Evolutionary conservation across 31 red algal species (phyloP).

Genomic region (Porphyra umbilicalis): DNA sequence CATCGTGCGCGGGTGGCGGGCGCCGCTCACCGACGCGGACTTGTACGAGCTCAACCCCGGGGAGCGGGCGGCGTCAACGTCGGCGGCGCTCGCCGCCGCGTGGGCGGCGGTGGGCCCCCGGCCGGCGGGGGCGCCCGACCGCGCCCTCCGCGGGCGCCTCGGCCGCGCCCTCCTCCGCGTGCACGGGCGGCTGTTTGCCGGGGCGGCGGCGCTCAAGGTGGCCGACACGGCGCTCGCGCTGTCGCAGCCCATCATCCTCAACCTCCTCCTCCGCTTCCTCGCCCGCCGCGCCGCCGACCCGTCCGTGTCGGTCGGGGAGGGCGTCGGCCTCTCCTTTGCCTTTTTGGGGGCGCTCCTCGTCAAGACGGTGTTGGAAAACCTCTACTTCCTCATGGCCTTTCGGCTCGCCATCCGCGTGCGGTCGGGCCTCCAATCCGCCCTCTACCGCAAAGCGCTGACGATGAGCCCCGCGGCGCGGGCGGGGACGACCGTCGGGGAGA

Average conservation of each 20-base stretch:
- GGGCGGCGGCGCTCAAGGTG: constrained; percentile 13
- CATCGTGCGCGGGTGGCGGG: not conserved
- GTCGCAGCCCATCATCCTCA: constrained; percentile 7
- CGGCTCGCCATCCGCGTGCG: constrained; percentile 27
- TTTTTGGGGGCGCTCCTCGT: not conserved
- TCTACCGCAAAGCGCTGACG: constrained; percentile 20
- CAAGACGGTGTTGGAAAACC: constrained; percentile 16
- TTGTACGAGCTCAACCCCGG: constrained; percentile 9
- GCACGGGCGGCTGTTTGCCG: constrained; percentile 9
- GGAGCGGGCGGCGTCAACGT: constrained; percentile 1
- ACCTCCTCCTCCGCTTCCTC: constrained; percentile 3
- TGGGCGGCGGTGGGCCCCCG: not conserved
- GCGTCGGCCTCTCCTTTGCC: not conserved
- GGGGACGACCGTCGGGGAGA: constrained; percentile 5
- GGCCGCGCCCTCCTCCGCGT: not conserved
- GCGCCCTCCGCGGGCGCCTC: not conserved
- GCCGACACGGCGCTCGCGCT: constrained; percentile 5
- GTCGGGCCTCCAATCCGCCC: not conserved
- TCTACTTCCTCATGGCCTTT: constrained; percentile 14
- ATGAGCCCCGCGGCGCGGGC: constrained; percentile 3
- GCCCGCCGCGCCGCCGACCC: not conserved
- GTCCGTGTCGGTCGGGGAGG: not conserved
- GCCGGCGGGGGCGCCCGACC: not conserved
- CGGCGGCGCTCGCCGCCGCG: not conserved
- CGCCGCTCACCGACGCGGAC: constrained; percentile 15